A percentile compares a stretch with the other conserved stretches of the same genome.
phyloP scores from a whole-genome alignment of 768 basidiomycete species.

The Xerocomus potaroensis region DNA sequence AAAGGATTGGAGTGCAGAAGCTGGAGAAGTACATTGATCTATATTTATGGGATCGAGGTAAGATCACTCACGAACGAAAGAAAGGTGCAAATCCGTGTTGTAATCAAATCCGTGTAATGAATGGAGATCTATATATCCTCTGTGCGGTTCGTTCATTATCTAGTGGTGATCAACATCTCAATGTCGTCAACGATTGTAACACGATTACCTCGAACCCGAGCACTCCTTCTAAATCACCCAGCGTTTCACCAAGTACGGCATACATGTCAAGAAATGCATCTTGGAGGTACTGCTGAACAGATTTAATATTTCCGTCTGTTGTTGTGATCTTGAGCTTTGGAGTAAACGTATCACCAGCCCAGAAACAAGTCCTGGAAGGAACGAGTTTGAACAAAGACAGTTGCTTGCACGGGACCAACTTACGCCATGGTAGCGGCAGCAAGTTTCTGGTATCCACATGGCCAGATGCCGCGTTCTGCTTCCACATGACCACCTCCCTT shows the following conservation, averaged over 20 bases:
- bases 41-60: background rate
- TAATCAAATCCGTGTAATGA: slow-evolving; percentile 88
- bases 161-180: slow-evolving; percentile 27
- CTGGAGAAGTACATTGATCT: slow-evolving; percentile 32
- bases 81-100: slow-evolving; percentile 89
- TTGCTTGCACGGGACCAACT: slow-evolving; percentile 24
- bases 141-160: slow-evolving; percentile 95
- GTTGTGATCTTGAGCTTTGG: slow-evolving; percentile 62
- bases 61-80: slow-evolving; percentile 59
- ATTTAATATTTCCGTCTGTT: slow-evolving; percentile 44
- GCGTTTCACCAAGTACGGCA: slow-evolving; percentile 55
- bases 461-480: slow-evolving; percentile 84
- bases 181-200: background rate
- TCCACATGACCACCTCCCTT: slow-evolving; percentile 71
- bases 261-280: slow-evolving; percentile 76
- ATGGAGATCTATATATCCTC: slow-evolving; percentile 81
- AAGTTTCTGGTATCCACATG: slow-evolving; percentile 90
- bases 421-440: slow-evolving; percentile 92
- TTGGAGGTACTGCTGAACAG: slow-evolving; percentile 82
- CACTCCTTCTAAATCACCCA: slow-evolving; percentile 75
- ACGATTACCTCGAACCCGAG: slow-evolving; percentile 78
- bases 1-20: slow-evolving; percentile 85
- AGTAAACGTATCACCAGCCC: slow-evolving; percentile 86
- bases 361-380: slow-evolving; percentile 74
- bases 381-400: background rate